Evolutionary conservation across 148 eudicot species (phyloP).

Genomic region (Bassia scoparia): DNA sequence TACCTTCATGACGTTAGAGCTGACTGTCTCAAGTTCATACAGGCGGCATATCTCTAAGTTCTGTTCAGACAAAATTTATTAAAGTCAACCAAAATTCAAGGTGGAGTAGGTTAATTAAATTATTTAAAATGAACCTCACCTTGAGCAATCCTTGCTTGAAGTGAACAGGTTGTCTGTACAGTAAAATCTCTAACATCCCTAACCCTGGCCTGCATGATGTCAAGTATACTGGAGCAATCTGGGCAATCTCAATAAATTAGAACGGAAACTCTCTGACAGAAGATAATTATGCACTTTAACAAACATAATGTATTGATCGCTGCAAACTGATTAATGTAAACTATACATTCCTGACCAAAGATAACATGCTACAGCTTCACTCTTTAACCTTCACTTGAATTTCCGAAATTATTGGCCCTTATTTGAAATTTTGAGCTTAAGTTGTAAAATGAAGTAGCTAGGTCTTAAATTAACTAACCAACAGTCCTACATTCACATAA

Average conservation of each 20-base stretch:
- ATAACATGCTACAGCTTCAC: background rate
- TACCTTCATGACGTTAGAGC: slow-evolving; percentile 89
- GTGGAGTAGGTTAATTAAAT: slow-evolving; percentile 9
- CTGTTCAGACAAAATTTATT: slow-evolving; percentile 40
- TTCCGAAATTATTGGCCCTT: background rate
- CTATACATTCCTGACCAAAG: background rate
- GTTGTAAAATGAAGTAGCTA: background rate
- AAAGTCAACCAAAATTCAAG: slow-evolving; percentile 6
- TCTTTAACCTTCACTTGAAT: background rate
- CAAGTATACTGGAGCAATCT: slow-evolving; percentile 96
- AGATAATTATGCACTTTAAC: background rate
- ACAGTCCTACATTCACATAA: background rate
- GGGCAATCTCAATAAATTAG: slow-evolving; percentile 16
- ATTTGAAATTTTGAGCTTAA: background rate
- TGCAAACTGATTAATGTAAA: background rate
- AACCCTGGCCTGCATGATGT: slow-evolving; percentile 80
- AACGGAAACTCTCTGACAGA: slow-evolving; percentile 1
- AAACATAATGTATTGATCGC: background rate
- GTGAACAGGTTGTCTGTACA: slow-evolving; percentile 75
- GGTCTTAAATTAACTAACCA: background rate
- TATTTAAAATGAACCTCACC: slow-evolving; percentile 36
- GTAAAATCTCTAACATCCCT: slow-evolving; percentile 74
- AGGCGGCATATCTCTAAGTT: slow-evolving; percentile 88
- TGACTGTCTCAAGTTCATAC: slow-evolving; percentile 67
- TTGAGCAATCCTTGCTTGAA: slow-evolving; percentile 69